phyloP scores from a whole-genome alignment of 192 early-diverging fungal genomes.

The Coemansia brasiliensis region DNA sequence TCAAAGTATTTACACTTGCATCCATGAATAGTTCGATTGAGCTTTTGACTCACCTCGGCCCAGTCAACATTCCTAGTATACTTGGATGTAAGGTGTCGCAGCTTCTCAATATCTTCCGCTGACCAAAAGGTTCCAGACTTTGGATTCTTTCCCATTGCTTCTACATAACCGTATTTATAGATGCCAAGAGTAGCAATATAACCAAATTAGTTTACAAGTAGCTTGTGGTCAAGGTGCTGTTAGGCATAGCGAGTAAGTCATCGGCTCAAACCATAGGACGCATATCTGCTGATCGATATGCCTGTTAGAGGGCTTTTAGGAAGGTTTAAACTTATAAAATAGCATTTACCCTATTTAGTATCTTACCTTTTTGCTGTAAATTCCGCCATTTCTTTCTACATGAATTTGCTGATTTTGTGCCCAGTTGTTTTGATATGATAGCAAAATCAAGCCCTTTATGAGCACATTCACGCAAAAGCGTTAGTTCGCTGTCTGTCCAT shows the following conservation, averaged over 20 bases:
- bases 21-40: neutral
- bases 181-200: neutral
- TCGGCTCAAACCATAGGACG: too few relatives aligned
- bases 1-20: neutral
- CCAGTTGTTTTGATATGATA: neutral
- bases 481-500: neutral
- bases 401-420: neutral
- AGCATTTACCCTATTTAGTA: too few relatives aligned
- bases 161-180: neutral
- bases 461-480: neutral
- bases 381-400: neutral
- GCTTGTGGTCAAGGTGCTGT: too few relatives aligned
- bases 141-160: neutral
- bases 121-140: neutral
- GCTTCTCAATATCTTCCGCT: neutral
- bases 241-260: too few relatives aligned
- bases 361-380: neutral
- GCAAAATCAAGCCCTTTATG: neutral
- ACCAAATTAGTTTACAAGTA: neutral
- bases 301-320: too few relatives aligned
- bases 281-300: too few relatives aligned
- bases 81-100: neutral
- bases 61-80: neutral
- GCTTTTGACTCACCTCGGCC: constrained; percentile 2
- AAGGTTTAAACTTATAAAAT: too few relatives aligned